These are phyloP conservation scores for Trichosporon asahii DNA, from an alignment of 1,284 basidiomycete species.

Conservation along the genomic window DNA sequence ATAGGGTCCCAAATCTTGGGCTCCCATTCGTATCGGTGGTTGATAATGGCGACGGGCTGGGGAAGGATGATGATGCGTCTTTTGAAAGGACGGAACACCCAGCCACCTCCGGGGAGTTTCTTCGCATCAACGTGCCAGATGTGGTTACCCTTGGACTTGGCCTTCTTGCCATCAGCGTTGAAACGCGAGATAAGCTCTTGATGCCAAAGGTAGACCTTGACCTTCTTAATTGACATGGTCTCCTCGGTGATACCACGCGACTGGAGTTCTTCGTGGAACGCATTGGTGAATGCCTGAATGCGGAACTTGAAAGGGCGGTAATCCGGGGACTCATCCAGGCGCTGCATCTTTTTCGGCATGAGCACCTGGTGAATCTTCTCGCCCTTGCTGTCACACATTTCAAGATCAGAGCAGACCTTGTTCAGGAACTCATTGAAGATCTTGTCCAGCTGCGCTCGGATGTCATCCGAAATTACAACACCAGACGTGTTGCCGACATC, in stretches of 20 bases:
- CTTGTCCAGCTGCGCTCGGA: conserved; percentile 75
- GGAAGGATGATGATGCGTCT: conserved; percentile 79
- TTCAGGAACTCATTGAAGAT: conserved; percentile 90
- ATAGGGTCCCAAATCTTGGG: conserved; percentile 98
- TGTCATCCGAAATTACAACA: conserved; percentile 58
- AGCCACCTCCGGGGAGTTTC: conserved; percentile 69
- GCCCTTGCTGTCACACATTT: conserved; percentile 87
- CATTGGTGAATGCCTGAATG: conserved; percentile 97
- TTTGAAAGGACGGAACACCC: conserved; percentile 89
- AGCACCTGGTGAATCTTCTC: conserved; percentile 97
- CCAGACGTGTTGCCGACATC: conserved; percentile 22
- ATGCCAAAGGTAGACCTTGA: conserved; percentile 96
- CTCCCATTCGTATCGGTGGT: conserved; percentile 84
- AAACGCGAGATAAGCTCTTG: conserved; percentile 89
- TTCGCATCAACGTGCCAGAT: conserved; percentile 98
- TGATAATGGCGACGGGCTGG: conserved; percentile 68
- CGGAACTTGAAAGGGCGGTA: conserved; percentile 99
- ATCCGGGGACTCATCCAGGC: conserved; percentile 89
- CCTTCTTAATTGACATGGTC: conserved; percentile 62
- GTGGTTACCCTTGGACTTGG: conserved; percentile 98
- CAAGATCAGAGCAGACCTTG: conserved; percentile 84
- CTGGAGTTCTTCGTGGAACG: conserved; percentile 76
- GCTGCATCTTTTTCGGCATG: conserved; percentile 98
- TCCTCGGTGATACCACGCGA: conserved; percentile 55
- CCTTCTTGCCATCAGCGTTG: conserved; percentile 99